phyloP scores from a whole-genome alignment of 108 stramenopile species.

The Discostella stelligeroides region DNA sequence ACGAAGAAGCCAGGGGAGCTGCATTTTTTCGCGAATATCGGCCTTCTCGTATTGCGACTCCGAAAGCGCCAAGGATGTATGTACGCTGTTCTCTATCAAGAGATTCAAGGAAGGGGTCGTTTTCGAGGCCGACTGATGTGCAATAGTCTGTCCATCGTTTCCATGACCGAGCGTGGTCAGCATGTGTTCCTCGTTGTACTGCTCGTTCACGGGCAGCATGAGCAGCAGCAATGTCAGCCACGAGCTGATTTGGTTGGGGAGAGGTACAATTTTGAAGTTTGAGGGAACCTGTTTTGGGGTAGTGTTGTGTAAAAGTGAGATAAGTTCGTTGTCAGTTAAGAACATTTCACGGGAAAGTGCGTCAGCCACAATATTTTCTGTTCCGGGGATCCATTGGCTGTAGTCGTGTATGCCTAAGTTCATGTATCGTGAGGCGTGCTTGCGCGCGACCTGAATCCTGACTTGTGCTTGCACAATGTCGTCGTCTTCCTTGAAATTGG shows the following conservation, averaged over 20 bases:
- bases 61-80: too few species aligned
- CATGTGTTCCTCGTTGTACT: slow-evolving; percentile 14
- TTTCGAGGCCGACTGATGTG: not conserved
- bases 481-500: too few species aligned
- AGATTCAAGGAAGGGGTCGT: not conserved
- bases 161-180: not conserved
- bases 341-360: slow-evolving; percentile 23
- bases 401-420: too few species aligned
- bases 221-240: slow-evolving; percentile 40
- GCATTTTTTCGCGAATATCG: too few species aligned
- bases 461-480: too few species aligned
- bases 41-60: too few species aligned
- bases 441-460: too few species aligned
- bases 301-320: not conserved
- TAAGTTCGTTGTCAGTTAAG: slow-evolving; percentile 12
- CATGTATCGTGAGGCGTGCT: too few species aligned
- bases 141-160: not conserved
- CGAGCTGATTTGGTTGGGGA: slow-evolving; percentile 30
- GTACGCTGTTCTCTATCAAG: not conserved
- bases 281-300: slow-evolving; percentile 21
- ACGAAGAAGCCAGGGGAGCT: too few species aligned
- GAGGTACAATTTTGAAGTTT: slow-evolving; percentile 27
- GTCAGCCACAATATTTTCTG: slow-evolving; percentile 21
- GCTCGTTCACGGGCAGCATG: slow-evolving; percentile 19
- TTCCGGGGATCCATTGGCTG: too few species aligned